These are phyloP conservation scores for Fagopyrum tataricum DNA, from an alignment of 148 eudicot species.

Conservation along the genomic window DNA sequence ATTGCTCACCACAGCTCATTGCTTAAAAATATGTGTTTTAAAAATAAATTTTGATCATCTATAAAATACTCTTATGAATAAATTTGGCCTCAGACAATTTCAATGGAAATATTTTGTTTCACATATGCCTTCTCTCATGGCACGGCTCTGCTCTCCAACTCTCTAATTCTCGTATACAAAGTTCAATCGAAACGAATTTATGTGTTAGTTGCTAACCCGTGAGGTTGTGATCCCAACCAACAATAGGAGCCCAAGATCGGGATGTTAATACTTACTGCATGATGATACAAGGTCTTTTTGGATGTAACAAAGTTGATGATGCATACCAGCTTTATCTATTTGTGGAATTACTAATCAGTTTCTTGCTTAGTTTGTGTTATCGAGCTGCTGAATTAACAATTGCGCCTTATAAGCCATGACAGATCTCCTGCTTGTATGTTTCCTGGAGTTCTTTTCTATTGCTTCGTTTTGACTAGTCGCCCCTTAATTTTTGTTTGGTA, in stretches of 20 bases:
- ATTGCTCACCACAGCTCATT: not conserved
- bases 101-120: conserved; percentile 65
- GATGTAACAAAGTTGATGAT: conserved; percentile 32
- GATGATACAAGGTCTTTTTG: conserved; percentile 92
- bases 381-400: too few relatives aligned
- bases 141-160: too few relatives aligned
- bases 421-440: not conserved
- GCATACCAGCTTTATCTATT: conserved; percentile 62
- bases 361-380: too few relatives aligned
- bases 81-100: conserved; percentile 69
- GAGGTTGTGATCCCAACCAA: too few relatives aligned
- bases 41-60: not conserved
- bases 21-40: conserved; percentile 5
- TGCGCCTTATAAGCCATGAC: not conserved
- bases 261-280: conserved; percentile 64
- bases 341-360: too few relatives aligned
- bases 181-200: too few relatives aligned
- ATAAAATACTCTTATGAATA: conserved; percentile 32
- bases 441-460: not conserved
- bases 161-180: too few relatives aligned
- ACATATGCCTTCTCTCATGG: conserved; percentile 54
- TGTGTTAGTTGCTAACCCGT: too few relatives aligned
- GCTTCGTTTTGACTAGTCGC: too few relatives aligned
- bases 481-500: too few relatives aligned
- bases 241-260: too few relatives aligned